Evolutionary conservation across 306 rosid genomes (phyloP).

Genomic region (Rosa rugosa): DNA sequence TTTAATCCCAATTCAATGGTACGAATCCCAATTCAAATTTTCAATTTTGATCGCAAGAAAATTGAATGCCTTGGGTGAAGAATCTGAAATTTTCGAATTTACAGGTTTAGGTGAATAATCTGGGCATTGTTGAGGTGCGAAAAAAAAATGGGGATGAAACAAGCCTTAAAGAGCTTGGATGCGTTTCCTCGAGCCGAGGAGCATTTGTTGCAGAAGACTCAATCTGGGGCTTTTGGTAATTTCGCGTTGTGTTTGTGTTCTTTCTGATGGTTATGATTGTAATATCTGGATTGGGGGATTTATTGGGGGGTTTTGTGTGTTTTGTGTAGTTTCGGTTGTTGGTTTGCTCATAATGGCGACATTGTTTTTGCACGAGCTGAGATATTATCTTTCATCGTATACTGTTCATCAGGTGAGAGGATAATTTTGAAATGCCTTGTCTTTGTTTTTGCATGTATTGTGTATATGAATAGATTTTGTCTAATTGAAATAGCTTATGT

Average conservation of each 20-base stretch:
- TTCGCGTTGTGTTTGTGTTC: neutral
- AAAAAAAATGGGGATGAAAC: slow-evolving; percentile 65
- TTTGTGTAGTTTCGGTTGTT: slow-evolving; percentile 62
- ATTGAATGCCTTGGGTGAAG: neutral
- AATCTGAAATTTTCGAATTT: neutral
- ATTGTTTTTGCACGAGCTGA: slow-evolving; percentile 81
- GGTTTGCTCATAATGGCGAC: slow-evolving; percentile 80
- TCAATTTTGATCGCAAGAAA: neutral
- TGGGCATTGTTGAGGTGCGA: neutral
- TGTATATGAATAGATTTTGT: neutral
- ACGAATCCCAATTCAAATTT: neutral
- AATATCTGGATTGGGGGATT: neutral
- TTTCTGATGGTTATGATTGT: neutral
- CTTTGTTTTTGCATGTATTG: neutral
- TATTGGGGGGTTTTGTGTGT: slow-evolving; percentile 3
- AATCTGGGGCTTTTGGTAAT: slow-evolving; percentile 94
- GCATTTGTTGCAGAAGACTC: slow-evolving; percentile 87
- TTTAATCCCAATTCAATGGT: neutral
- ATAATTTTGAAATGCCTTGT: slow-evolving; percentile 11
- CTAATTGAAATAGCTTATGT: neutral
- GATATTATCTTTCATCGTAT: slow-evolving; percentile 79
- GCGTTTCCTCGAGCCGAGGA: slow-evolving; percentile 99
- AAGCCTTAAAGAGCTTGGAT: slow-evolving; percentile 71
- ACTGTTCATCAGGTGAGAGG: slow-evolving; percentile 78
- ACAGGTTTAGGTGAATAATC: neutral